Percentiles rank a stretch among this genome's conserved stretches.
Conservation (phyloP, 2,329 filamentous ascomycete species). For the Colletotrichum endophyticum region DNA sequence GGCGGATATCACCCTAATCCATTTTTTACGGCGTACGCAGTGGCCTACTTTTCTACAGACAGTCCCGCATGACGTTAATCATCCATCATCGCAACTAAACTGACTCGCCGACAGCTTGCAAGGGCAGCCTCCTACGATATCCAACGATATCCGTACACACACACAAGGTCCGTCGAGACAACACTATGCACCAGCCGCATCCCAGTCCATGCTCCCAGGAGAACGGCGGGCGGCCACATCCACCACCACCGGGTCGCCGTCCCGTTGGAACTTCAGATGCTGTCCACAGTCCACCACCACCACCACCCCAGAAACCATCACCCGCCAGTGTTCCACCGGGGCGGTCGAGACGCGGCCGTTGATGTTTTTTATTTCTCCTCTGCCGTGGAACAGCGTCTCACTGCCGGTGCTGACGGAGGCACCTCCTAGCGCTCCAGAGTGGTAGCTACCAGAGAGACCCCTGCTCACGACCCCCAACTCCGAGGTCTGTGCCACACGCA, state of each 20-base stretch:
- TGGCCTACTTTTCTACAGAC: neutral
- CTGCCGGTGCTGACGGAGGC: neutral
- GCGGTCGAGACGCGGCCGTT: neutral
- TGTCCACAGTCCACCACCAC: neutral
- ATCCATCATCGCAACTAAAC: neutral
- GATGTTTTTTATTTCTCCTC: neutral
- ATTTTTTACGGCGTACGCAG: neutral
- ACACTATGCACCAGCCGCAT: neutral
- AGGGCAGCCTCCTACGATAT: neutral
- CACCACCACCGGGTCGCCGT: neutral
- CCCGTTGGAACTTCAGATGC: neutral
- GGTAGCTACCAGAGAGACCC: neutral
- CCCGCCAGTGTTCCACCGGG: neutral
- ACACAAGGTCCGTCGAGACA: neutral
- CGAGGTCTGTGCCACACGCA: neutral
- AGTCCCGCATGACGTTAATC: neutral
- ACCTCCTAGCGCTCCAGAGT: neutral
- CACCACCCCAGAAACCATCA: neutral
- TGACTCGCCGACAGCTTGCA: conserved; percentile 1
- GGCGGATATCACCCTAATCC: neutral
- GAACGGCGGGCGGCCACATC: neutral
- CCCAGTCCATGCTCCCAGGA: neutral
- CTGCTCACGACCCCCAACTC: neutral
- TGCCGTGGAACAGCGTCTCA: neutral
- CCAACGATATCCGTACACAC: neutral